Conservation (phyloP, 2,329 filamentous ascomycete species). For the Neurospora sp. region DNA sequence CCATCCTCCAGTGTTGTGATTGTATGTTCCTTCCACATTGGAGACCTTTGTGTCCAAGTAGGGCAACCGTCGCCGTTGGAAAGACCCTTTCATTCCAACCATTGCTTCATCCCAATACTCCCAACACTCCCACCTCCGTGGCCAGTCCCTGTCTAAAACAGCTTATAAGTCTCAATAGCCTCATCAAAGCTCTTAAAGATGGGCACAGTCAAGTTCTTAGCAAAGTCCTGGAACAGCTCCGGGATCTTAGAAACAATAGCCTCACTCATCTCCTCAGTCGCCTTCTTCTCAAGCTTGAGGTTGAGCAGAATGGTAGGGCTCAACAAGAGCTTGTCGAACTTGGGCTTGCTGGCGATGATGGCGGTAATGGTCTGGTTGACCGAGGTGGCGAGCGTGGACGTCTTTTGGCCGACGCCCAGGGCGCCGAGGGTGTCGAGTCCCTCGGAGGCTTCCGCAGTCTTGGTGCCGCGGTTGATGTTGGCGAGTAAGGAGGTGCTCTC, state of each 20-base stretch:
- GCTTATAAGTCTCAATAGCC: conserved; percentile 26
- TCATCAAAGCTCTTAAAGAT: conserved; percentile 30
- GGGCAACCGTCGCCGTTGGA: background rate
- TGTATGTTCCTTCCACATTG: background rate
- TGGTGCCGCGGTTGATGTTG: conserved; percentile 29
- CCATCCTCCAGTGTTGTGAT: background rate
- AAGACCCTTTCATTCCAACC: background rate
- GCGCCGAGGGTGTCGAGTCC: conserved; percentile 29
- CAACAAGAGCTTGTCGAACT: conserved; percentile 34
- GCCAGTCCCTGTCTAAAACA: background rate
- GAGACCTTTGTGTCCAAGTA: background rate
- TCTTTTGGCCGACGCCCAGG: conserved; percentile 28
- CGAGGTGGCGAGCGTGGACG: conserved; percentile 24
- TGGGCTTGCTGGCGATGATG: conserved; percentile 30
- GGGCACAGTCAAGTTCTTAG: conserved; percentile 25
- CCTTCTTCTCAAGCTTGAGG: conserved; percentile 29
- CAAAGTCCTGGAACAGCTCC: conserved; percentile 21
- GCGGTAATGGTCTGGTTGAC: conserved; percentile 29
- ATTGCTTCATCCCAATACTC: background rate
- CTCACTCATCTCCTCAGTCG: conserved; percentile 28
- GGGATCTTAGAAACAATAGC: conserved; percentile 33
- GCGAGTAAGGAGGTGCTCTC: conserved; percentile 29
- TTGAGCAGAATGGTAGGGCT: conserved; percentile 33
- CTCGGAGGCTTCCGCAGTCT: conserved; percentile 27
- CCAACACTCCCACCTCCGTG: background rate